phyloP scores from a whole-genome alignment of 345 rosid species.

The Cardamine chenopodiifolia region DNA sequence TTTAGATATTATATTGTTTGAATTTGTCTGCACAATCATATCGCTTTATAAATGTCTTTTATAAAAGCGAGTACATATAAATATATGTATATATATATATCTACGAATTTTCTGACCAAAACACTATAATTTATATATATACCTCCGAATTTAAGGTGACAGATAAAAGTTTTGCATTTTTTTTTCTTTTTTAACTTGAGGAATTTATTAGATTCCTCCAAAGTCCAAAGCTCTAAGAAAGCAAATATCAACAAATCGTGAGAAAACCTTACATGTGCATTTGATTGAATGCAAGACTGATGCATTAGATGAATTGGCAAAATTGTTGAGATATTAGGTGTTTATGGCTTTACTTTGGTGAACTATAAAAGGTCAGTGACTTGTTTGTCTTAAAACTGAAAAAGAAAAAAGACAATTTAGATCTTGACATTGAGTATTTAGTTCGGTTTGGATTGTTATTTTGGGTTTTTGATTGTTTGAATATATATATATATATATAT shows the following conservation, averaged over 20 bases:
- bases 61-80: no score
- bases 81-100: no score
- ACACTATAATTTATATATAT: no score
- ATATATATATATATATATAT: no score
- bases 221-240: slow-evolving; percentile 25
- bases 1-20: neutral
- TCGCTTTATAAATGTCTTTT: no score
- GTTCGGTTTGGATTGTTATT: no score
- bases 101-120: no score
- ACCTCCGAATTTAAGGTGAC: neutral
- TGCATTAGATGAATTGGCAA: neutral
- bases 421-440: no score
- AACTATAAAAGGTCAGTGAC: neutral
- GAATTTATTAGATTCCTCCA: neutral
- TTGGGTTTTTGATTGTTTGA: no score
- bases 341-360: neutral
- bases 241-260: neutral
- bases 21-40: neutral
- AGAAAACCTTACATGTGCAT: slow-evolving; percentile 29
- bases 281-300: slow-evolving; percentile 19
- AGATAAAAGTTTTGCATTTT: neutral
- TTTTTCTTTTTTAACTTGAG: neutral
- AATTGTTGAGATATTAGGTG: neutral
- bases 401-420: neutral
- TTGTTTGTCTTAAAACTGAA: neutral